A percentile compares a stretch with the other conserved stretches of the same genome.
Conservation (phyloP, 2,329 filamentous ascomycete genomes). For the Penicillium crustosum region DNA sequence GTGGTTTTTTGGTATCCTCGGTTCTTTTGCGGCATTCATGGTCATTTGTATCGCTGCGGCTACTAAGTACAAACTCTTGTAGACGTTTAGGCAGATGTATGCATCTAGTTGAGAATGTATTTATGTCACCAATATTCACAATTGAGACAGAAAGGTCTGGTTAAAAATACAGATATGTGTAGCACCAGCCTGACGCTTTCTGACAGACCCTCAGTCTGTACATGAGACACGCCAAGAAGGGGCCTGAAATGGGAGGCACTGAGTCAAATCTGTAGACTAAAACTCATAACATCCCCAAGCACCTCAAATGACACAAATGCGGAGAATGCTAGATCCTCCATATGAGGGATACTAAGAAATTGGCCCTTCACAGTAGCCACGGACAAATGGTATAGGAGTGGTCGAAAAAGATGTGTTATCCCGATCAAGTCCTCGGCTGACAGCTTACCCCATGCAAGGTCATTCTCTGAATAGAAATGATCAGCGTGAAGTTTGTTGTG, state of each 20-base stretch:
- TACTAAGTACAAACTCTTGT: conserved; percentile 37
- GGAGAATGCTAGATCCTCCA: no score
- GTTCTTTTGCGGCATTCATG: conserved; percentile 44
- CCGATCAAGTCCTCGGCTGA: conserved; percentile 63
- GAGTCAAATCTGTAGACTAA: no score
- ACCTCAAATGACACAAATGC: no score
- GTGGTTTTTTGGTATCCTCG: conserved; percentile 52
- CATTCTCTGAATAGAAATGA: conserved; percentile 68
- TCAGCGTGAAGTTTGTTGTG: conserved; percentile 66
- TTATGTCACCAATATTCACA: not conserved
- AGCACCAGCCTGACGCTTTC: no score
- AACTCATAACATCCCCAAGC: no score
- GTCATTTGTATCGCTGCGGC: conserved; percentile 35
- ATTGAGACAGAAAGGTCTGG: not conserved
- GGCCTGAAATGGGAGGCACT: no score
- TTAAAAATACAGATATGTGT: not conserved
- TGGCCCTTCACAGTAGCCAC: no score
- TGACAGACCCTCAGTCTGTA: no score
- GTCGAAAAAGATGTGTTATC: conserved; percentile 60
- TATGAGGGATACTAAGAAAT: no score
- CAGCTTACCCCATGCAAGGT: conserved; percentile 69
- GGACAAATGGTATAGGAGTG: no score
- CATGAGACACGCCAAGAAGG: no score
- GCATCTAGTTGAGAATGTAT: not conserved
- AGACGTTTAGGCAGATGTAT: conserved; percentile 5